These are phyloP conservation scores for Hyaloperonospora brassicae DNA, from an alignment of 352 stramenopile species.

Conservation along the genomic window DNA sequence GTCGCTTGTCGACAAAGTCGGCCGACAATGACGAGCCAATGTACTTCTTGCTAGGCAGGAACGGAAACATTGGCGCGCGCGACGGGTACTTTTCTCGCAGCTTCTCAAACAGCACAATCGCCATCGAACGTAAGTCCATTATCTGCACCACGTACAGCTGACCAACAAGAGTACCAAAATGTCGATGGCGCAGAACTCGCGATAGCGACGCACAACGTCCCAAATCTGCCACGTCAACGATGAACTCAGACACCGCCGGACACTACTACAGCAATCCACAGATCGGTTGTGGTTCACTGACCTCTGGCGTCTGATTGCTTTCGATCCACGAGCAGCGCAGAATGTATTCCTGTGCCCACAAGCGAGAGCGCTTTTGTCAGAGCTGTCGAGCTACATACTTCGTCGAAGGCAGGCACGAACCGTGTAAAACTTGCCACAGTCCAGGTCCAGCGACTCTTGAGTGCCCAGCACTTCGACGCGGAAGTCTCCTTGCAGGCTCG, in stretches of 20 bases:
- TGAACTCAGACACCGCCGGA: not conserved
- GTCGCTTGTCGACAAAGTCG: constrained; percentile 83
- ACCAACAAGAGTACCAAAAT: constrained; percentile 44
- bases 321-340: constrained; percentile 71
- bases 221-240: constrained; percentile 44
- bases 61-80: constrained; percentile 58
- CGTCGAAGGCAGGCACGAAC: constrained; percentile 15
- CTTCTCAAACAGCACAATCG: constrained; percentile 21
- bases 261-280: not conserved
- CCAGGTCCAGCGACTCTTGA: constrained; percentile 76
- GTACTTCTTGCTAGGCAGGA: constrained; percentile 82
- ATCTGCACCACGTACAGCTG: not conserved
- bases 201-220: constrained; percentile 76
- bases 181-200: constrained; percentile 81
- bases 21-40: constrained; percentile 77
- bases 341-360: constrained; percentile 60
- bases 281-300: constrained; percentile 5
- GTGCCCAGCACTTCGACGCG: constrained; percentile 67
- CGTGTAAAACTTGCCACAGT: constrained; percentile 84
- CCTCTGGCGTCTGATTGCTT: constrained; percentile 37
- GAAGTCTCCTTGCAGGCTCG: constrained; percentile 44
- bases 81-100: constrained; percentile 81
- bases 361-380: not conserved
- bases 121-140: constrained; percentile 4
- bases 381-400: not conserved